phyloP scores from a whole-genome alignment of 441 rosid genomes.

The Jatropha podagrica region DNA sequence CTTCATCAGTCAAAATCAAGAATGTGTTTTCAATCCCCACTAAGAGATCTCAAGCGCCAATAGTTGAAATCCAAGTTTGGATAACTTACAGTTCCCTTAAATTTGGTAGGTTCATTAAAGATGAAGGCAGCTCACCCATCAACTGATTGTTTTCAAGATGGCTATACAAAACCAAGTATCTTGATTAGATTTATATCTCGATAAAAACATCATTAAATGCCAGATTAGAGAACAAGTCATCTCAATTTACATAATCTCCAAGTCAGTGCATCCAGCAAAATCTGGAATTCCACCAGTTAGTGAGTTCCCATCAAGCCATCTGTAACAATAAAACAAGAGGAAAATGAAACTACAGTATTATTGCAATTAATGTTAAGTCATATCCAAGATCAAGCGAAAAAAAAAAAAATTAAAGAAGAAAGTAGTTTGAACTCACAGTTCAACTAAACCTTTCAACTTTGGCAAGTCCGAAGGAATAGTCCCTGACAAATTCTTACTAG shows the following conservation, averaged over 20 bases:
- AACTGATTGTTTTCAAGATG: conserved; percentile 92
- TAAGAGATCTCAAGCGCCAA: not conserved
- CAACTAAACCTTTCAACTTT: conserved; percentile 70
- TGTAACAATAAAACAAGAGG: conserved; percentile 35
- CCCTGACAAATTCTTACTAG: conserved; percentile 78
- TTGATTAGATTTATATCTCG: conserved; percentile 25
- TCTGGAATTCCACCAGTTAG: conserved; percentile 87
- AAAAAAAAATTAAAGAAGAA: not conserved
- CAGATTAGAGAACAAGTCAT: conserved; percentile 20
- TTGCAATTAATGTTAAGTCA: not conserved
- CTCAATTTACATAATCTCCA: conserved; percentile 69
- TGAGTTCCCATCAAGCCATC: conserved; percentile 90
- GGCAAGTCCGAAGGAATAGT: conserved; percentile 64
- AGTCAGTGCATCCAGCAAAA: conserved; percentile 61
- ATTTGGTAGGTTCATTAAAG: conserved; percentile 64
- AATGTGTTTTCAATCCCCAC: not conserved
- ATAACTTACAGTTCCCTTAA: conserved; percentile 90
- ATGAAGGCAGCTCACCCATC: conserved; percentile 78
- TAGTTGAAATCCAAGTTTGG: conserved; percentile 21
- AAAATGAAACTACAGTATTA: conserved; percentile 13
- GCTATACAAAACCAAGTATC: conserved; percentile 42
- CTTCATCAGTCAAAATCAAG: not conserved
- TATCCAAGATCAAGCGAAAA: conserved; percentile 6
- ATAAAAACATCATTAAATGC: conserved; percentile 12
- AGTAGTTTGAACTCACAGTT: conserved; percentile 61